A percentile compares a stretch with the other conserved stretches of the same genome.
These are phyloP conservation scores for Amanita phalloides DNA, from an alignment of 768 basidiomycete species.

Conservation along the genomic window DNA sequence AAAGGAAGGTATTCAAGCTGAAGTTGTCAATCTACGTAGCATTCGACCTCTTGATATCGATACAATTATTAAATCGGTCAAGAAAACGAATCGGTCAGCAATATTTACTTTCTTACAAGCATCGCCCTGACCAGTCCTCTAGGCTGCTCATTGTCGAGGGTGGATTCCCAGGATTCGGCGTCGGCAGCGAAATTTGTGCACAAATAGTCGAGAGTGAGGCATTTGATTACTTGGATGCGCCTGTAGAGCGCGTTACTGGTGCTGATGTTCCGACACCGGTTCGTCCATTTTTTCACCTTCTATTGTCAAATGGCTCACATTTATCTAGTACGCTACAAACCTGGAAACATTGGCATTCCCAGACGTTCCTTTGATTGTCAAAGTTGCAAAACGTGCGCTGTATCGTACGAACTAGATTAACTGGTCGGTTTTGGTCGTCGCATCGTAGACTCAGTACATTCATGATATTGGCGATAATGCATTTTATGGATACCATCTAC, in stretches of 20 bases:
- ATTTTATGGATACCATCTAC: constrained; percentile 3
- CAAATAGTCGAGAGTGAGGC: constrained; percentile 97
- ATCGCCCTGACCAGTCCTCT: constrained; percentile 2
- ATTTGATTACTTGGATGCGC: constrained; percentile 97
- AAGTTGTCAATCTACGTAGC: constrained; percentile 93
- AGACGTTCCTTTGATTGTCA: constrained; percentile 80
- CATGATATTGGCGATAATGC: constrained; percentile 3
- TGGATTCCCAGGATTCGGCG: constrained; percentile 97
- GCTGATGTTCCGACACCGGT: constrained; percentile 97
- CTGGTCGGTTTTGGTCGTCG: neutral
- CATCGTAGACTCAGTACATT: constrained; percentile 5
- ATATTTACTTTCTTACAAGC: neutral
- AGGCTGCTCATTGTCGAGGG: constrained; percentile 93
- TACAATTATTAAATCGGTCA: constrained; percentile 93
- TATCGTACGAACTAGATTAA: constrained; percentile 71
- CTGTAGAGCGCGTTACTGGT: constrained; percentile 95
- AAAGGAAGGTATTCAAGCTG: constrained; percentile 95
- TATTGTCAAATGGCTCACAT: neutral
- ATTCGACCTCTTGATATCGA: constrained; percentile 97
- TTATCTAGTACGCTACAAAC: constrained; percentile 71
- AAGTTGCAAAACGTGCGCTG: constrained; percentile 89
- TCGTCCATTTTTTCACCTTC: constrained; percentile 18
- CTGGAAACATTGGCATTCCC: constrained; percentile 93
- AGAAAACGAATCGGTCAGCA: constrained; percentile 91
- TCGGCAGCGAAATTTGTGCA: constrained; percentile 96